Evolutionary conservation across 495 filamentous ascomycete genomes (phyloP).

Genomic region (Cryomyces antarcticus): DNA sequence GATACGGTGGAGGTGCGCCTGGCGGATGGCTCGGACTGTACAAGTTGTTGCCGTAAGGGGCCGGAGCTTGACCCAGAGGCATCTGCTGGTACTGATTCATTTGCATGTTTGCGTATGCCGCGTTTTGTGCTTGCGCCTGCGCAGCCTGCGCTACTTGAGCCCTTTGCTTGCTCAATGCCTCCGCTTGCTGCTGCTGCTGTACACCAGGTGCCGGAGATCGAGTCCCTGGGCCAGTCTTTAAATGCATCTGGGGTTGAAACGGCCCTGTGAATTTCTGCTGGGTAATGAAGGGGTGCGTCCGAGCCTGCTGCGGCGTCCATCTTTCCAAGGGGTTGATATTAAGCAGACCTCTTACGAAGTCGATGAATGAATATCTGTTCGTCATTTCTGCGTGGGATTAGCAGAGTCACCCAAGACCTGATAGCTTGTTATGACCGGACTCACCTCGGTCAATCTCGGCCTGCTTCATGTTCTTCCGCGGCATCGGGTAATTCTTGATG

Average conservation of each 20-base stretch:
- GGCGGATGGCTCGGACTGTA: conserved; percentile 52
- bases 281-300: conserved; percentile 95
- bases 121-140: conserved; percentile 31
- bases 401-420: background rate
- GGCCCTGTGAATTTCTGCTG: conserved; percentile 92
- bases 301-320: conserved; percentile 96
- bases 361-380: conserved; percentile 94
- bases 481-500: conserved; percentile 93
- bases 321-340: conserved; percentile 91
- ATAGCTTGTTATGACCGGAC: conserved; percentile 9
- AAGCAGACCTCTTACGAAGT: conserved; percentile 89
- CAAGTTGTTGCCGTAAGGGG: conserved; percentile 48
- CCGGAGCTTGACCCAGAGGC: conserved; percentile 23
- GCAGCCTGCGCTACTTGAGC: conserved; percentile 35
- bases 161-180: conserved; percentile 75
- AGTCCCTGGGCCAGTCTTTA: conserved; percentile 63
- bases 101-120: conserved; percentile 34
- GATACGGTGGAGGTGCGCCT: conserved; percentile 75
- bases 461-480: conserved; percentile 98
- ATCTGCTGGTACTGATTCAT: conserved; percentile 37
- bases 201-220: conserved; percentile 89
- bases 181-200: conserved; percentile 88
- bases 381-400: conserved; percentile 60
- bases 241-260: conserved; percentile 93
- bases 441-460: conserved; percentile 87